Conservation (phyloP, 192 early-diverging fungal genomes). For the Coemansia sp. region DNA sequence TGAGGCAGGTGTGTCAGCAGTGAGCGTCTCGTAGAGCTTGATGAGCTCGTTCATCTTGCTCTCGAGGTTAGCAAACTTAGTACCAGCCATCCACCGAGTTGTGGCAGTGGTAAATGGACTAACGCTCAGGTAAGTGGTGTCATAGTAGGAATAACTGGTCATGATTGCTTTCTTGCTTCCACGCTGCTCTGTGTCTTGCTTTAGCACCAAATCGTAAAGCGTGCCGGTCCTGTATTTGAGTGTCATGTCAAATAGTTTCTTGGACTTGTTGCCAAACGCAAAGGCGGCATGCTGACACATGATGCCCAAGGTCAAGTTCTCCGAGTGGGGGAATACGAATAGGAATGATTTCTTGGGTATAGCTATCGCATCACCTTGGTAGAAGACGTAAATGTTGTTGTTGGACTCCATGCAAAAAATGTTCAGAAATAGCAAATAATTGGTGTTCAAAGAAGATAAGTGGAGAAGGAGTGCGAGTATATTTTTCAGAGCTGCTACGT, state of each 20-base stretch:
- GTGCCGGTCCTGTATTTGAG: no score
- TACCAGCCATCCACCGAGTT: background rate
- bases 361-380: background rate
- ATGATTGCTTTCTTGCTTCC: background rate
- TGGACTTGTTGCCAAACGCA: background rate
- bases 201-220: background rate
- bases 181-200: background rate
- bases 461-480: background rate
- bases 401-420: background rate
- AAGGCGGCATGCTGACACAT: background rate
- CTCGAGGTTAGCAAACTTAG: background rate
- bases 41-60: background rate
- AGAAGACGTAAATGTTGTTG: slow-evolving; percentile 3
- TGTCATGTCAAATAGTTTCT: background rate
- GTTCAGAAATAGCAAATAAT: no score
- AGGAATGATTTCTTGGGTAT: background rate
- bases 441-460: background rate
- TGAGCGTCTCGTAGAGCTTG: background rate
- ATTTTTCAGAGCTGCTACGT: no score
- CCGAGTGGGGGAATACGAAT: background rate
- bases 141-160: background rate
- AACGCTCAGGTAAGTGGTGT: background rate
- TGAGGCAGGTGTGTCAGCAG: background rate
- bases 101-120: background rate
- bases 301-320: background rate